Base-by-base conservation (phyloP, 2,329 filamentous ascomycete genomes). In the Fusarium globosum region DNA sequence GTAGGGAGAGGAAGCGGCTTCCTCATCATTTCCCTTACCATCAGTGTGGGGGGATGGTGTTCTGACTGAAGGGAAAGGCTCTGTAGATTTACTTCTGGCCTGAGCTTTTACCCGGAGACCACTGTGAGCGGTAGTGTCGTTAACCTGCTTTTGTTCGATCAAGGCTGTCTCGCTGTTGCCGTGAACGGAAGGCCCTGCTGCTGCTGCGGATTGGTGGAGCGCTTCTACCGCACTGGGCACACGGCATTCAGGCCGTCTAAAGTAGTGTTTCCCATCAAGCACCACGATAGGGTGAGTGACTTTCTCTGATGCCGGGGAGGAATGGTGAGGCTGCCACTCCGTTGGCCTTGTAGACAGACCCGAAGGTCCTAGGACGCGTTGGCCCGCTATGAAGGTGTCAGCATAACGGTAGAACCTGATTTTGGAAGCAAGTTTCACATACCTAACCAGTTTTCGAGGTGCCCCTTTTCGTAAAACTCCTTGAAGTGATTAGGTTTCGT, bases 361-460 rank as follows among this genome's bases (percentile, higher is more conserved):
- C 42, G 73, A 77, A 10, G 69, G 48, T 11, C 71, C 61, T 43
- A 81, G 76, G 21, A 79, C 61, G 9, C 45, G 72, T 56, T 82
- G 75, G 9, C 78, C 80, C 43, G 78, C 82, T 83, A 33, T 30
- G 16, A 33, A n/a, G 39, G 38, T 23, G 48, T 81, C 43, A 79
- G 62, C 55, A 41, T 11, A 41, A 41, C 26, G 23, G 36, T 70
- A 23, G 38, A 51, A 23, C 28, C 36, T 3, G 30, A 20, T 14
- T 26, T 26, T 21, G 26, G 13, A 20, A 23, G 20, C 23, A 8
- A 28, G 15, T 13, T 42, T 26, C 20, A 57, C 80, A 71, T 74
- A 84, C 83, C 78, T 42, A 84, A 76, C 83, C 83, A 84, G 60
- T 82, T 81, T 39, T 83, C 77, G 6, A 83, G 65, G 21, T 65